phyloP scores from a whole-genome alignment of 345 rosid species.

The Eucalyptus lansdowneana region DNA sequence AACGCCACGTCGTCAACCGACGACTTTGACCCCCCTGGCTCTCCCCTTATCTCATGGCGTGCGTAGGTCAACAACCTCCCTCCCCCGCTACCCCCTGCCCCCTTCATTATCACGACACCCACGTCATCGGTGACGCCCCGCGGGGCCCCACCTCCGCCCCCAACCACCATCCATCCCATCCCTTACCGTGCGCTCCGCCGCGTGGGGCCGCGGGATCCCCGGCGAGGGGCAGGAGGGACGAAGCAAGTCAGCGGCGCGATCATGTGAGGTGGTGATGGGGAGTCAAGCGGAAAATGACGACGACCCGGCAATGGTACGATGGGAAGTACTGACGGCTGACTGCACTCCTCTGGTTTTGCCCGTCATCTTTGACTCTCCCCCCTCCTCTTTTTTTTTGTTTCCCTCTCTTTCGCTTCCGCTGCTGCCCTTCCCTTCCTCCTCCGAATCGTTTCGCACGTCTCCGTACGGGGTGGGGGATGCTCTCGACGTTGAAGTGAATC shows the following conservation, averaged over 20 bases:
- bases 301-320: not conserved
- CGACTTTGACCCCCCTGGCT: not conserved
- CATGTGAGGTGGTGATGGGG: not conserved
- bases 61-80: not conserved
- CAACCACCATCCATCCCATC: not conserved
- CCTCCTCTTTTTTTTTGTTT: no score
- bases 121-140: not conserved
- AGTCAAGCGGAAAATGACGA: not conserved
- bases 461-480: not conserved
- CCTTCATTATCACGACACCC: not conserved
- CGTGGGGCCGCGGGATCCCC: not conserved
- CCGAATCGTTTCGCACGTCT: not conserved
- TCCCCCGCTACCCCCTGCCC: not conserved
- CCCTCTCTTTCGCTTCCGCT: not conserved
- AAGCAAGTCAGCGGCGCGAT: not conserved
- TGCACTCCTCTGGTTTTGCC: not conserved
- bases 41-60: not conserved
- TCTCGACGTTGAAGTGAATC: not conserved
- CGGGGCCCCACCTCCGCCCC: not conserved
- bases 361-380: not conserved
- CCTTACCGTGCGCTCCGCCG: not conserved
- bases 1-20: not conserved
- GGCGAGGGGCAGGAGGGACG: not conserved
- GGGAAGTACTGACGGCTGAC: not conserved
- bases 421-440: not conserved